These are phyloP conservation scores for Fagus crenata DNA, from an alignment of 306 rosid species.

Conservation along the genomic window DNA sequence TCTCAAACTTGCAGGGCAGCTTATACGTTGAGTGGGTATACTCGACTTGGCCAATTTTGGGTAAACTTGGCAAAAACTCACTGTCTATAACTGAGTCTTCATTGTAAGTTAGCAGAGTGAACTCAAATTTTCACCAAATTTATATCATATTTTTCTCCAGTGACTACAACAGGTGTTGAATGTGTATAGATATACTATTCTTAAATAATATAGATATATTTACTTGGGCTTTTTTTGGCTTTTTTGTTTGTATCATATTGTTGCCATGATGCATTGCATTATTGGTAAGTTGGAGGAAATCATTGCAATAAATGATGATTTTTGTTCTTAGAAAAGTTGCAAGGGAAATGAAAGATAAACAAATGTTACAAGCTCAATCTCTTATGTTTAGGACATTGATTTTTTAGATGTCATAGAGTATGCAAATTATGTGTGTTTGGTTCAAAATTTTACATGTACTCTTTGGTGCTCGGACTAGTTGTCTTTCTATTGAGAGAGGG, in stretches of 20 bases:
- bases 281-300: not conserved
- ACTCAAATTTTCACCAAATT: not conserved
- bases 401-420: not conserved
- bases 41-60: not conserved
- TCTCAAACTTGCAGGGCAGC: not conserved
- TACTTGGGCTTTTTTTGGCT: not conserved
- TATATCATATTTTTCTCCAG: not conserved
- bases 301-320: not conserved
- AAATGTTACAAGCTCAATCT: not conserved
- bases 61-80: slow-evolving; percentile 1
- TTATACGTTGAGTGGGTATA: not conserved
- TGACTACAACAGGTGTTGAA: not conserved
- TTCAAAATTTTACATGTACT: not conserved
- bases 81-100: not conserved
- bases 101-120: not conserved
- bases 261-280: not conserved
- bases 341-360: not conserved
- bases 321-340: not conserved
- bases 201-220: not conserved
- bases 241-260: not conserved
- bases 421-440: not conserved
- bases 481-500: no score
- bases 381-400: not conserved
- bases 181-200: not conserved
- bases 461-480: no score